phyloP scores from a whole-genome alignment of 148 eudicot genomes.

The Selenicereus undatus region DNA sequence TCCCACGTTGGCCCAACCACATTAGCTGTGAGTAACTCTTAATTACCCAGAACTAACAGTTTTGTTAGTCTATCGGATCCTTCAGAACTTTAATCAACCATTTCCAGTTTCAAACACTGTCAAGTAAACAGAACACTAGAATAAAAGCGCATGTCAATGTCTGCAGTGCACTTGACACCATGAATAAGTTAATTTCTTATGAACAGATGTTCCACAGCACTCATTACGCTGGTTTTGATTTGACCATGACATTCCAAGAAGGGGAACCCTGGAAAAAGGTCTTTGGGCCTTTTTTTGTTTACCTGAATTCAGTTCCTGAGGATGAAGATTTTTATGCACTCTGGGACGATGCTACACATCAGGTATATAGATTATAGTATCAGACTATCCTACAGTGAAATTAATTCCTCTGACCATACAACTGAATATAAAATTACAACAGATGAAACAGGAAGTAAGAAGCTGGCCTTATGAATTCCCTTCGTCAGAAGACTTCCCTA shows the following conservation, averaged over 20 bases:
- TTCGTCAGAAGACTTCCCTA: constrained; percentile 33
- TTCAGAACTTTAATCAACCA: neutral
- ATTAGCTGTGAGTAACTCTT: constrained; percentile 41
- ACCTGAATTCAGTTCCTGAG: constrained; percentile 35
- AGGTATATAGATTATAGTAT: constrained; percentile 21
- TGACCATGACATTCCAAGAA: constrained; percentile 31
- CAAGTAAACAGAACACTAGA: no score
- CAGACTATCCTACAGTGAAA: neutral
- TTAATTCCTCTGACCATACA: neutral
- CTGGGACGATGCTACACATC: constrained; percentile 44
- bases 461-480: constrained; percentile 56
- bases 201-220: constrained; percentile 48
- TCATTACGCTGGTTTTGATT: constrained; percentile 42
- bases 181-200: neutral
- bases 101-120: neutral
- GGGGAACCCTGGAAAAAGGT: constrained; percentile 56
- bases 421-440: constrained; percentile 1
- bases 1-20: constrained; percentile 45
- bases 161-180: no score
- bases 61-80: neutral
- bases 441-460: constrained; percentile 40
- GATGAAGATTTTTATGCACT: constrained; percentile 22
- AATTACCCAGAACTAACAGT: neutral
- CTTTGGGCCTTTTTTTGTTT: constrained; percentile 44
- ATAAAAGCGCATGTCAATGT: no score